Percentiles rank a stretch among this genome's conserved stretches.
Evolutionary conservation across 163 green algal species (phyloP).

Genomic region (Trebouxia gelatinosa): DNA sequence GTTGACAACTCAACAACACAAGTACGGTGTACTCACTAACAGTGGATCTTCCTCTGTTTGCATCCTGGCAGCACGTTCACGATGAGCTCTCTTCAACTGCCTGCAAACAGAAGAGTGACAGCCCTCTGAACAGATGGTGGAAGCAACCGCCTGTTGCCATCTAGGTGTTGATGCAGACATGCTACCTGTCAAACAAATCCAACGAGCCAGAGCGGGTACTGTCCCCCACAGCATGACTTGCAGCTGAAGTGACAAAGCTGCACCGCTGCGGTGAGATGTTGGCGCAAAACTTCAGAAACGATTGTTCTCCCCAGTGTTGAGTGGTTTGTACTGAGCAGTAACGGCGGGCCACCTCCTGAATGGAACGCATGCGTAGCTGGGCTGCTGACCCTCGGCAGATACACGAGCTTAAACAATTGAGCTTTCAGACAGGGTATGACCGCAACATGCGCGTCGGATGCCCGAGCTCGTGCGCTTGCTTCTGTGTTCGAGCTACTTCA

Average conservation of each 20-base stretch:
- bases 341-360: too few species aligned
- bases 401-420: too few species aligned
- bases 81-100: conserved; percentile 52
- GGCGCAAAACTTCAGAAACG: too few species aligned
- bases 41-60: conserved; percentile 49
- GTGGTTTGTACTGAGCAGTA: too few species aligned
- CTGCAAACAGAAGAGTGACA: conserved; percentile 31
- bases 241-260: neutral
- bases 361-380: too few species aligned
- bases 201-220: conserved; percentile 9
- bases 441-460: too few species aligned
- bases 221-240: neutral
- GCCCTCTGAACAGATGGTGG: neutral
- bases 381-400: too few species aligned
- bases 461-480: too few species aligned
- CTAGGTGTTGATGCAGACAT: neutral
- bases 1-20: neutral
- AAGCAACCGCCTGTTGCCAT: neutral
- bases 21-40: conserved; percentile 19
- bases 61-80: conserved; percentile 51
- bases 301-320: too few species aligned
- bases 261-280: too few species aligned
- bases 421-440: too few species aligned
- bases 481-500: too few species aligned
- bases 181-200: conserved; percentile 5